These are phyloP conservation scores for Malassezia sp. DNA, from an alignment of 1,284 basidiomycete genomes.

Conservation along the genomic window DNA sequence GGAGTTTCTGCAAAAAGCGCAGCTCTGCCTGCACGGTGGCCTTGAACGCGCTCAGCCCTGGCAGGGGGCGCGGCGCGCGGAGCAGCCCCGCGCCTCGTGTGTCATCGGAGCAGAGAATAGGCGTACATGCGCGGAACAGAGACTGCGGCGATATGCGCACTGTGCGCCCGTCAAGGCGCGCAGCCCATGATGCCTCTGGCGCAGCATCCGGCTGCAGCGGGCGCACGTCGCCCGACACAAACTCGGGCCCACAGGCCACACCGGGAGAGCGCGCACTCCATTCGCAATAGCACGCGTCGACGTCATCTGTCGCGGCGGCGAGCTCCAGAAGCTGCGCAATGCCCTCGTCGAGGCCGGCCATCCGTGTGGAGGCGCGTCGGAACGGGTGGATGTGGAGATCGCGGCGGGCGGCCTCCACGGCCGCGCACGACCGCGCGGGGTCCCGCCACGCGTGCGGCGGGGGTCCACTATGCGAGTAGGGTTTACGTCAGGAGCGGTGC, in stretches of 20 bases:
- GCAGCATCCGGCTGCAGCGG: no score
- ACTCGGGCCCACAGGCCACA: conserved; percentile 5
- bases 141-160: background rate
- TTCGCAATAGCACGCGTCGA: conserved; percentile 6
- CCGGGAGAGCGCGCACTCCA: conserved; percentile 7
- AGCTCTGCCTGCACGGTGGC: conserved; percentile 7
- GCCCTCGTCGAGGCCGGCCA: background rate
- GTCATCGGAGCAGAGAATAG: no score
- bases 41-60: conserved; percentile 4
- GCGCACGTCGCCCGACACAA: background rate
- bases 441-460: no score
- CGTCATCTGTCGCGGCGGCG: conserved; percentile 2
- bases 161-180: background rate
- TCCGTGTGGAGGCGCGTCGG: no score
- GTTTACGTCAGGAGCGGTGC: no score
- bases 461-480: no score
- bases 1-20: background rate
- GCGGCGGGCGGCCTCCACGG: background rate
- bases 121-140: background rate
- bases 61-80: background rate
- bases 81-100: background rate
- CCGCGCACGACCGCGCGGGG: no score
- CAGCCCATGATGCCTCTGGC: no score
- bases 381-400: background rate
- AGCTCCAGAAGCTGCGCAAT: conserved; percentile 1